Percentiles rank a stretch among this genome's conserved stretches.
phyloP scores from a whole-genome alignment of 23 red algal genomes.

The Cyanidioschyzon merolae region DNA sequence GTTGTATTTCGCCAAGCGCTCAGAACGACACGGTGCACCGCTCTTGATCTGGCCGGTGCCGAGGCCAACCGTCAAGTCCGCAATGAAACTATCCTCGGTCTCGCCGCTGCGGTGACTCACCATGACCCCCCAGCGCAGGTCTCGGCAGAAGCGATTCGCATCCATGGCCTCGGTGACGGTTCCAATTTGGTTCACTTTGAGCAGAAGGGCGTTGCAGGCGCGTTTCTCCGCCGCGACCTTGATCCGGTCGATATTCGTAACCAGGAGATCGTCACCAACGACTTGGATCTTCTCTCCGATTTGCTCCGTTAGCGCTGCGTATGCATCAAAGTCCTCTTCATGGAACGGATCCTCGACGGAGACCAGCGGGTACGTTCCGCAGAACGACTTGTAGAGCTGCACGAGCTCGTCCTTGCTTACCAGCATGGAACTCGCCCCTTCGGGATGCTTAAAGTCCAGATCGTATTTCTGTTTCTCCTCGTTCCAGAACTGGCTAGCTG shows the following conservation, averaged over 20 bases:
- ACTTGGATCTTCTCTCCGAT: slow-evolving; percentile 61
- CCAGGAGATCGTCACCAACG: slow-evolving; percentile 90
- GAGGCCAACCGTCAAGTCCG: slow-evolving; percentile 83
- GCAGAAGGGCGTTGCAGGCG: slow-evolving; percentile 63
- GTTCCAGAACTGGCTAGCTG: slow-evolving; percentile 84
- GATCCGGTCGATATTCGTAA: slow-evolving; percentile 82
- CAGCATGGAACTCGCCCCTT: slow-evolving; percentile 33
- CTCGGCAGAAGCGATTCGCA: slow-evolving; percentile 52
- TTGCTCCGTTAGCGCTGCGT: slow-evolving; percentile 46
- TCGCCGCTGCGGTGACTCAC: slow-evolving; percentile 90
- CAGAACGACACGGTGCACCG: slow-evolving; percentile 86
- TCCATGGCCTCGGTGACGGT: slow-evolving; percentile 74
- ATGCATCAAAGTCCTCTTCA: slow-evolving; percentile 80
- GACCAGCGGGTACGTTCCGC: slow-evolving; percentile 63
- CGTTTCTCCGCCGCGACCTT: slow-evolving; percentile 49
- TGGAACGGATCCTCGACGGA: slow-evolving; percentile 96
- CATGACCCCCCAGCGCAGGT: slow-evolving; percentile 87
- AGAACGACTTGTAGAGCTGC: slow-evolving; percentile 61
- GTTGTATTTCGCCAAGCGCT: slow-evolving; percentile 97
- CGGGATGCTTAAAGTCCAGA: slow-evolving; percentile 89
- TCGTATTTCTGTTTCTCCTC: slow-evolving; percentile 58
- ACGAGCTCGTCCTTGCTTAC: slow-evolving; percentile 51
- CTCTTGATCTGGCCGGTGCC: slow-evolving; percentile 94
- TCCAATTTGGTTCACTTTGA: slow-evolving; percentile 98
- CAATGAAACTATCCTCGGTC: slow-evolving; percentile 76